Base-by-base conservation (phyloP, 169 alveolate genomes). In the Neospora caninum region DNA sequence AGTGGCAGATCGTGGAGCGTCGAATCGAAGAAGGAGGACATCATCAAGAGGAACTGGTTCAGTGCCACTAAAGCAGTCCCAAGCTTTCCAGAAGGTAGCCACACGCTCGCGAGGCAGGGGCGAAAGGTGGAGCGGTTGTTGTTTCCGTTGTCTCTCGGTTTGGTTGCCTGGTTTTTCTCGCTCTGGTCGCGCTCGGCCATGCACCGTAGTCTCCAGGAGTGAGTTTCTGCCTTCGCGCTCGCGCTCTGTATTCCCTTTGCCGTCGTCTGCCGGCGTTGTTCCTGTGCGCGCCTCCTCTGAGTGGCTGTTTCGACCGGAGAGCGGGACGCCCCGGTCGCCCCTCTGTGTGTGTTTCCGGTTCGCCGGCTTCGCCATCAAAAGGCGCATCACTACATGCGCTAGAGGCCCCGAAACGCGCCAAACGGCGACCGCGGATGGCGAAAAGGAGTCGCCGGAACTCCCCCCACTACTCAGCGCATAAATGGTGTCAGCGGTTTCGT, bases 321-420 rank as follows among this genome's bases (percentile, higher is more conserved):
- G 58, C 4, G 58, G 13, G 13, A 13, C 58, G 58, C 4, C 58
- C 13, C 58, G 22, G 58, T 49, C 58, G 58, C 13, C 13, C 58
- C 22, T 49, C 58, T 49, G 1, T 73, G 7, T 13, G n/a, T 73
- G 45, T 34, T 10, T 9, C 39, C n/a, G 25, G 1, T 18, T 41
- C 88, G 25, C 45, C 54, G 88, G 88, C 53, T 27, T 38, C 43
- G 80, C 92, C 92, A 49, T 43, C n/a, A 86, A 39, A 42, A 86
- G 92, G 38, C 43, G 70, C 92, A 86, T 10, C 80, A 86, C 80
- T 38, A 29, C 38, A 36, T 54, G 80, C 29, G 94, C 88, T 34
- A 91, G 80, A n/a, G 94, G 94, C 16, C 94, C 94, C 4, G 88
- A 67, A 34, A 91, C 41, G 7, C 94, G 39, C 94, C 94, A 91